phyloP scores from a whole-genome alignment of 2,329 filamentous ascomycete genomes.

The Alternaria panax region DNA sequence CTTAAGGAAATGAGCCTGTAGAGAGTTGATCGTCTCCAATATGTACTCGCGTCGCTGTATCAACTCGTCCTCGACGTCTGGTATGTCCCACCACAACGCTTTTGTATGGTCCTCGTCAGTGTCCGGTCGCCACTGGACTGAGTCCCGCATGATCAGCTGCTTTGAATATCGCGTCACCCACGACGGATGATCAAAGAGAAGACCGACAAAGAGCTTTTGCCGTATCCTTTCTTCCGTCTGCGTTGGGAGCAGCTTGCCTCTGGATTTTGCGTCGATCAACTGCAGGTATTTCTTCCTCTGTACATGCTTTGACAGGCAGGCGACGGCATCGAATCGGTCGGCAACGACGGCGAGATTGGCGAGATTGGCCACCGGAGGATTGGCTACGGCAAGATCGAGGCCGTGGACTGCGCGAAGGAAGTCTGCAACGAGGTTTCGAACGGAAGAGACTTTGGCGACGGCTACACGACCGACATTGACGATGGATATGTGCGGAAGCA shows the following conservation, averaged over 20 bases:
- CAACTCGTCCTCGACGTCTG: constrained; percentile 74
- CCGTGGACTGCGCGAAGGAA: constrained; percentile 72
- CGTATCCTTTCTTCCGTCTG: constrained; percentile 70
- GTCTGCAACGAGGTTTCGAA: constrained; percentile 70
- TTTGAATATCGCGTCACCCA: constrained; percentile 69
- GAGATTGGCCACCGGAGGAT: constrained; percentile 66
- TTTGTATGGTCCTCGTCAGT: constrained; percentile 49
- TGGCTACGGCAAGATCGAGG: constrained; percentile 52
- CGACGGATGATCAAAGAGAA: constrained; percentile 68
- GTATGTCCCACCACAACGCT: constrained; percentile 76
- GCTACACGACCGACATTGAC: constrained; percentile 74
- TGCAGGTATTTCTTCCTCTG: constrained; percentile 54
- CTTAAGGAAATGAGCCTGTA: constrained; percentile 71
- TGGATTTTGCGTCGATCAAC: constrained; percentile 54
- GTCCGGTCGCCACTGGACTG: constrained; percentile 61
- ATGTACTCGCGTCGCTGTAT: constrained; percentile 70
- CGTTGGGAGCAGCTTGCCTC: constrained; percentile 49
- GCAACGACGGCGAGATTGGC: constrained; percentile 74
- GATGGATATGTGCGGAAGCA: constrained; percentile 71
- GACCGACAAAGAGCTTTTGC: constrained; percentile 72
- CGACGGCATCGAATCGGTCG: constrained; percentile 74
- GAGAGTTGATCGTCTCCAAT: constrained; percentile 72
- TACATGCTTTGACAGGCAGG: constrained; percentile 63
- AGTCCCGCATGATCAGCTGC: constrained; percentile 72
- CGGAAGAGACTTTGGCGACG: constrained; percentile 66